Conservation (phyloP, 2,329 filamentous ascomycete genomes). For the Hortaea sp. region DNA sequence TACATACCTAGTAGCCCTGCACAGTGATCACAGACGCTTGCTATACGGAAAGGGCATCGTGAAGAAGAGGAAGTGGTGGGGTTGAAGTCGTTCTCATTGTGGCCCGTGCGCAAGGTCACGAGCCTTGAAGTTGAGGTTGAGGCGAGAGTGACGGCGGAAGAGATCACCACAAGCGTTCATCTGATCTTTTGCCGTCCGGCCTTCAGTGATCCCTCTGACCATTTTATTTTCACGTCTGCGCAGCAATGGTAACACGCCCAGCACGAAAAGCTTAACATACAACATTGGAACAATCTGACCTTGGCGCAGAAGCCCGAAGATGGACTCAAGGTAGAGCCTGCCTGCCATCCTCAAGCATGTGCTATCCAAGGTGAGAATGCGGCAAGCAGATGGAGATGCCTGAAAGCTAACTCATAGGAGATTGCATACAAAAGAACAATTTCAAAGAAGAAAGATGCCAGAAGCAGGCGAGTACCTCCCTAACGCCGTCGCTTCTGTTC, state of each 20-base stretch:
- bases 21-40: no score
- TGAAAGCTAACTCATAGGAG: conserved; percentile 5
- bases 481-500: no score
- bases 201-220: no score
- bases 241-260: no score
- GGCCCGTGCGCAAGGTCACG: background rate
- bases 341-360: conserved; percentile 81
- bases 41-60: no score
- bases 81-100: background rate
- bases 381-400: background rate
- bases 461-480: conserved; percentile 30
- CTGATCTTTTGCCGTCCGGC: no score
- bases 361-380: conserved; percentile 69
- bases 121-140: background rate
- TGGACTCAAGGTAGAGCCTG: conserved; percentile 63
- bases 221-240: no score
- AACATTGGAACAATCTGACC: no score
- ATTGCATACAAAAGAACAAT: conserved; percentile 69
- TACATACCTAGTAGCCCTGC: no score
- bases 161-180: no score
- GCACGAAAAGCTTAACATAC: no score
- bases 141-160: background rate
- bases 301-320: conserved; percentile 40
- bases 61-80: background rate
- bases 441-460: conserved; percentile 82